phyloP scores from a whole-genome alignment of 306 rosid genomes.

The Fragaria nilgerrensis region DNA sequence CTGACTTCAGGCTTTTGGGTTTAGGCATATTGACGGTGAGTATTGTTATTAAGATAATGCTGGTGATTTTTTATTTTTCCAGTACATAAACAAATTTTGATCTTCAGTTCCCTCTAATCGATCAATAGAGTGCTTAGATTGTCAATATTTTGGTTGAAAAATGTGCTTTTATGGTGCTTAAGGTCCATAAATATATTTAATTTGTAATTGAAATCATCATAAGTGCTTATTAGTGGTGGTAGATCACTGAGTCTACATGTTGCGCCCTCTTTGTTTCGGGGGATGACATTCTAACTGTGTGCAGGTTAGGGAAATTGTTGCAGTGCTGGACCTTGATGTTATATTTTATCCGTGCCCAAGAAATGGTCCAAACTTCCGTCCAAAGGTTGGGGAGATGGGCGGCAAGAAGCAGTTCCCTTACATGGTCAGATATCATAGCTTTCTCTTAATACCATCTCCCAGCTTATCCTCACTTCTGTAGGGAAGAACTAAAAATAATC shows the following conservation, averaged over 20 bases:
- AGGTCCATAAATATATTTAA: conserved; percentile 13
- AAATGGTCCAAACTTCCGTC: conserved; percentile 86
- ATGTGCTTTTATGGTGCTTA: background rate
- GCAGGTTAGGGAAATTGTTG: conserved; percentile 94
- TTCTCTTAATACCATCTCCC: background rate
- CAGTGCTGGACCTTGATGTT: conserved; percentile 91
- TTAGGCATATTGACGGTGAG: background rate
- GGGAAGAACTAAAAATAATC: background rate
- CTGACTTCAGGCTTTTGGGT: conserved; percentile 13
- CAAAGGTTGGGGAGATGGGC: conserved; percentile 82
- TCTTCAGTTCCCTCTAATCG: background rate
- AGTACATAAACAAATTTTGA: background rate
- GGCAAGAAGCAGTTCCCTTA: conserved; percentile 94
- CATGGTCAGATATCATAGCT: conserved; percentile 60
- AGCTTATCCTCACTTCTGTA: background rate
- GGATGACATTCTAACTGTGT: conserved; percentile 27
- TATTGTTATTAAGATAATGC: background rate
- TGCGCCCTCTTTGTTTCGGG: conserved; percentile 17
- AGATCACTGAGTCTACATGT: background rate
- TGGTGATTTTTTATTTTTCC: background rate
- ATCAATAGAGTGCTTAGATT: background rate
- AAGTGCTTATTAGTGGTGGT: background rate
- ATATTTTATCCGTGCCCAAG: conserved; percentile 90
- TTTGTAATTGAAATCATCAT: conserved; percentile 11
- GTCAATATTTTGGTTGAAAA: background rate